phyloP scores from a whole-genome alignment of 352 stramenopile genomes.

The Phytophthora boehmeriae region DNA sequence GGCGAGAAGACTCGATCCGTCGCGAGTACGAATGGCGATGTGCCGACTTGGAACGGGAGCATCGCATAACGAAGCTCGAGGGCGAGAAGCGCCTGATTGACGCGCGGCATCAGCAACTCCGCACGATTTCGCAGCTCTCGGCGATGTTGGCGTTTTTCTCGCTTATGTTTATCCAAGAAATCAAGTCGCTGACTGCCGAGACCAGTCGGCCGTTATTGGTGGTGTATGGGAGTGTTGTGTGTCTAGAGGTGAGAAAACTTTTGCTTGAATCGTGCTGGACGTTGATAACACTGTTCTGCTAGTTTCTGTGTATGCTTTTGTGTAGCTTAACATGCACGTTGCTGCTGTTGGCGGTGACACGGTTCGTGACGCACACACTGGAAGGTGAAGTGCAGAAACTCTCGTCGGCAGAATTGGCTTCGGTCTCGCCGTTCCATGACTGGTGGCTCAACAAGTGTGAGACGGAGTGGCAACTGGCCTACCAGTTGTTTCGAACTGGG shows the following conservation, averaged over 20 bases:
- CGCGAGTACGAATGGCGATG: constrained; percentile 73
- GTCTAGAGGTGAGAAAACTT: constrained; percentile 41
- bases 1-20: constrained; percentile 73
- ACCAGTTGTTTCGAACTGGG: constrained; percentile 65
- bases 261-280: neutral
- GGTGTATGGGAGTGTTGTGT: constrained; percentile 64
- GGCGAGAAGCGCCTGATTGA: constrained; percentile 83
- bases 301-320: constrained; percentile 82
- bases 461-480: constrained; percentile 75
- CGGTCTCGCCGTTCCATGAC: constrained; percentile 66
- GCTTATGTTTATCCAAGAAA: constrained; percentile 79
- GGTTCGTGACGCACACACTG: constrained; percentile 81
- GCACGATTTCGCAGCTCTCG: constrained; percentile 64
- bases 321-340: constrained; percentile 75
- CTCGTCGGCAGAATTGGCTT: constrained; percentile 61
- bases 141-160: constrained; percentile 74
- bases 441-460: constrained; percentile 80
- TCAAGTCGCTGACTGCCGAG: constrained; percentile 46
- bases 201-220: constrained; percentile 59
- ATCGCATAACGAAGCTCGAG: constrained; percentile 75
- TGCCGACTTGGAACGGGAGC: constrained; percentile 72
- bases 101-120: constrained; percentile 67
- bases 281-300: neutral
- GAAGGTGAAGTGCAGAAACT: constrained; percentile 66
- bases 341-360: constrained; percentile 74